Evolutionary conservation across 1,139 yeast species (phyloP).

Genomic region (Hanseniaspora uvarum): DNA sequence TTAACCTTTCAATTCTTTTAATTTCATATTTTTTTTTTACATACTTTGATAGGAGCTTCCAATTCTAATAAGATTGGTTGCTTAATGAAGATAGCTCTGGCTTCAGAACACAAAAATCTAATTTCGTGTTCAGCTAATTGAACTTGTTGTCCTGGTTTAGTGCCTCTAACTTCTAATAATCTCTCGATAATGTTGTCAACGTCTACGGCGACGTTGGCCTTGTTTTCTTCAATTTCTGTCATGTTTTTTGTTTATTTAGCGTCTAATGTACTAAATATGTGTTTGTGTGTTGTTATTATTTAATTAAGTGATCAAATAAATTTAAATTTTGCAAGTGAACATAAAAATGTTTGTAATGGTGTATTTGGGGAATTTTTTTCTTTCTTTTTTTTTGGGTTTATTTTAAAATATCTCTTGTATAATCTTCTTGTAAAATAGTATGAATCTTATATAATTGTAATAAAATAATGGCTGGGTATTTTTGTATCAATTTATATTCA

Average conservation of each 20-base stretch:
- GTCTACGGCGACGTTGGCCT: constrained; percentile 43
- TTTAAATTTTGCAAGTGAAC: not conserved
- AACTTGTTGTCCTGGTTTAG: constrained; percentile 96
- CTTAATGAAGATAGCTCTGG: constrained; percentile 93
- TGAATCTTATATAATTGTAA: not conserved
- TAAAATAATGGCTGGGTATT: not conserved
- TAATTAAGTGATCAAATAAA: not conserved
- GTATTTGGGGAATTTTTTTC: not conserved
- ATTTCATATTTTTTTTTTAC: constrained; percentile 26
- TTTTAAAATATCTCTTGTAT: not conserved
- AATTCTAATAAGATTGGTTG: constrained; percentile 91
- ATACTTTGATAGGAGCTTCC: constrained; percentile 90
- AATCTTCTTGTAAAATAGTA: not conserved
- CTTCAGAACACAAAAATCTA: constrained; percentile 90
- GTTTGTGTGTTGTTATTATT: not conserved
- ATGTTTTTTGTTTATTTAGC: not conserved
- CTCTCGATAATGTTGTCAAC: constrained; percentile 95
- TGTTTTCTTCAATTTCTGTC: constrained; percentile 15
- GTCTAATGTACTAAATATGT: not conserved
- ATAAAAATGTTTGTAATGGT: not conserved
- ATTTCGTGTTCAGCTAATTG: constrained; percentile 89
- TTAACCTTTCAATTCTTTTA: not conserved
- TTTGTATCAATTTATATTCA: not conserved
- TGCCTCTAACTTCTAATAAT: constrained; percentile 92
- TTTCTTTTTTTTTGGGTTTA: not conserved